A percentile compares a stretch with the other conserved stretches of the same genome.
Evolutionary conservation across 2,329 filamentous ascomycete genomes (phyloP).

Genomic region (Fusarium equiseti): DNA sequence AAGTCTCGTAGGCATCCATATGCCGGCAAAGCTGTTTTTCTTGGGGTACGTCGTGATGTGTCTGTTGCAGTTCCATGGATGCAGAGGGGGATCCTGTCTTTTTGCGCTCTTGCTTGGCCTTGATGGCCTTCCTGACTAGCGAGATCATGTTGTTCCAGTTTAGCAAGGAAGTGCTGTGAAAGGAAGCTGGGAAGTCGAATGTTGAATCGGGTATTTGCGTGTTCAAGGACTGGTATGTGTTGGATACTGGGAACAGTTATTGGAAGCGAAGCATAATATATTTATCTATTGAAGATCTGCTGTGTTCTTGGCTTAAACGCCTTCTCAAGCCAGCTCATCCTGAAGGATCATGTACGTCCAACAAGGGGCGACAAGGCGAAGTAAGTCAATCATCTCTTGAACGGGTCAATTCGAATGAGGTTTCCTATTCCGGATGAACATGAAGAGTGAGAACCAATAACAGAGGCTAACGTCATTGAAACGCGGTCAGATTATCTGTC

Average conservation of each 20-base stretch:
- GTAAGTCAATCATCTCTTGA: background rate
- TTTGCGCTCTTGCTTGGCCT: conserved; percentile 13
- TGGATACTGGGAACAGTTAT: background rate
- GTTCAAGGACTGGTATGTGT: background rate
- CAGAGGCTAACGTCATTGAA: background rate
- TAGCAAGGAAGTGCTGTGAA: background rate
- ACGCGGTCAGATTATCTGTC: conserved; percentile 19
- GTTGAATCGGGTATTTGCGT: background rate
- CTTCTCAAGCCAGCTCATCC: background rate
- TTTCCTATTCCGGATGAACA: conserved; percentile 31
- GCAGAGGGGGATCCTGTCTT: background rate
- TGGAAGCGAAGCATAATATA: background rate
- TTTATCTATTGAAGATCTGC: conserved; percentile 24
- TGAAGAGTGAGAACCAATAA: conserved; percentile 17
- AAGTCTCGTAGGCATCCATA: conserved; percentile 25
- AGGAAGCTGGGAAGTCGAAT: background rate
- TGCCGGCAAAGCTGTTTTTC: conserved; percentile 41
- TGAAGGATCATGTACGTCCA: background rate
- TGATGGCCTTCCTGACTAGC: conserved; percentile 26
- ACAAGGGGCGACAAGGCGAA: conserved; percentile 1
- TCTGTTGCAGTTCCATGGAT: conserved; percentile 12
- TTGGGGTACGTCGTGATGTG: background rate
- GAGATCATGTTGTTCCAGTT: conserved; percentile 24
- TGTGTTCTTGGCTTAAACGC: background rate
- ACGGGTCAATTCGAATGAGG: conserved; percentile 33